Base-by-base conservation (phyloP, 1,139 yeast species). In the Kodamaea arcana region DNA sequence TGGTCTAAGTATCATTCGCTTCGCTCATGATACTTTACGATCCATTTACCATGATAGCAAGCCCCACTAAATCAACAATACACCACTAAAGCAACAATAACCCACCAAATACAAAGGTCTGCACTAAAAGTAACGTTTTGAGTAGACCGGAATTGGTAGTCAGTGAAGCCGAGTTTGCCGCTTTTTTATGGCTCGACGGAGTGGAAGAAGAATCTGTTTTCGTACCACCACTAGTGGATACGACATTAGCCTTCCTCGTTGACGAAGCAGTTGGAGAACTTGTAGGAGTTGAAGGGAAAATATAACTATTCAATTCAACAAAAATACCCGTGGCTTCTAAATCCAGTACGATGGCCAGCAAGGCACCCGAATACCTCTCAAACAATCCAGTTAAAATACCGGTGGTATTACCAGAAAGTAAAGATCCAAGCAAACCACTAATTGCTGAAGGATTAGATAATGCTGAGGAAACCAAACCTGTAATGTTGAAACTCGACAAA, bases 281-380 rank as follows among this genome's bases (percentile, higher is more conserved):
- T 7, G 51, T 35, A 8, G 61, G 48, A 6, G 13, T 24, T 4
- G 65, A 9, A 18, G 22, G 60, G 55, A 67, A 69, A 4, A 69
- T 46, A 31, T 55, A 58, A 31, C 53, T 38, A 45, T 69, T 69
- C 52, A 69, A 63, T 35, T 64, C 59, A 13, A 47, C 58, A 43
- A 69, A 69, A 15, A 67, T 51, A 3, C 75, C 75, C 33, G 54
- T 59, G 24, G 50, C 42, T 45, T 69, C 71, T 29, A 69, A 58
- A 31, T 61, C 70, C 3, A 35, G 36, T 27, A 66, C 39, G 15
- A 68, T 61, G 9, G 46, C 53, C 34, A 45, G 49, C 17, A 67
- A 36, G 3, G 71, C 72, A 5, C 51, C 50, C 10, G 56, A 36
- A 45, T 69, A 69, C 42, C 60, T 57, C 21, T 62, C 59, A 18